A percentile compares a stretch with the other conserved stretches of the same genome.
phyloP scores from a whole-genome alignment of 805 yeast genomes.

The Pichia nanzhaoensis region DNA sequence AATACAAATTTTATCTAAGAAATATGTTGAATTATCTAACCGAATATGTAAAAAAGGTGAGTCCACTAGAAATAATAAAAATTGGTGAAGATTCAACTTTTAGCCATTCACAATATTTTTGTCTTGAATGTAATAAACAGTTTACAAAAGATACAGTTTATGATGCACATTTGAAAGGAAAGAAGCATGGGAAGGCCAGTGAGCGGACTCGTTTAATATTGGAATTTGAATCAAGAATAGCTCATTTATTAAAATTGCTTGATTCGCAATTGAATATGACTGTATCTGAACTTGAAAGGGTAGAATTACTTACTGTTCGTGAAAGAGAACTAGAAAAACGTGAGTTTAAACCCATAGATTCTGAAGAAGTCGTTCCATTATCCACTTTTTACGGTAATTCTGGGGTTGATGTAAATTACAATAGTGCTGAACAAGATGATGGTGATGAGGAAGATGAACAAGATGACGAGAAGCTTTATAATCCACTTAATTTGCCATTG shows the following conservation, averaged over 20 bases:
- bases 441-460: conserved; percentile 20
- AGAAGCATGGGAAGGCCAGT: conserved; percentile 58
- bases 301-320: conserved; percentile 59
- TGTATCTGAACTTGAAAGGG: conserved; percentile 55
- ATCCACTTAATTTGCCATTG: conserved; percentile 59
- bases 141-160: conserved; percentile 64
- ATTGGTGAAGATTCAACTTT: conserved; percentile 5
- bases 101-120: conserved; percentile 30
- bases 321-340: conserved; percentile 54
- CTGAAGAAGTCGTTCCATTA: conserved; percentile 16
- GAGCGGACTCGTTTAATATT: background rate
- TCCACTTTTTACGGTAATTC: conserved; percentile 22
- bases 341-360: conserved; percentile 24
- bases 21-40: conserved; percentile 44
- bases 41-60: conserved; percentile 38
- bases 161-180: conserved; percentile 63
- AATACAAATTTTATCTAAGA: conserved; percentile 40
- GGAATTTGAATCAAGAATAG: conserved; percentile 6
- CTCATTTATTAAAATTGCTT: conserved; percentile 20
- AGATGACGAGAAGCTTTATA: conserved; percentile 23
- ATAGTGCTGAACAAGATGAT: conserved; percentile 21
- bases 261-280: conserved; percentile 42
- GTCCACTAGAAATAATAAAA: conserved; percentile 35
- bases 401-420: conserved; percentile 19
- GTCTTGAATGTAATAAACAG: conserved; percentile 54